These are phyloP conservation scores for Globisporangium ultimum DNA, from an alignment of 352 stramenopile genomes.

Conservation along the genomic window DNA sequence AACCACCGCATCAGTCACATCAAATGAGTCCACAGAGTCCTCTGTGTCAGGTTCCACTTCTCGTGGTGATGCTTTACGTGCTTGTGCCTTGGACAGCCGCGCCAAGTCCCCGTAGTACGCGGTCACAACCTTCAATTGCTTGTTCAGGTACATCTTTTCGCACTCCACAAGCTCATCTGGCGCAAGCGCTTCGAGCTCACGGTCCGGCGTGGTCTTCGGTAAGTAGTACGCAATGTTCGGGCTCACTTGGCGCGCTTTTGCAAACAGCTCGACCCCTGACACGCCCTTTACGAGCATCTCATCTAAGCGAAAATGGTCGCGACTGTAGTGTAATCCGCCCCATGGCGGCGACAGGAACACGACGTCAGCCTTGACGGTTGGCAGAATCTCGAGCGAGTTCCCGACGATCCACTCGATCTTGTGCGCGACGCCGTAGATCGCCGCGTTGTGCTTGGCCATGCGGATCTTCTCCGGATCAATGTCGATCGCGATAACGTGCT, in stretches of 20 bases:
- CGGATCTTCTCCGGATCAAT: constrained; percentile 87
- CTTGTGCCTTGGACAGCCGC: neutral
- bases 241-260: constrained; percentile 47
- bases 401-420: constrained; percentile 91
- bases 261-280: constrained; percentile 62
- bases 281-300: constrained; percentile 64
- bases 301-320: constrained; percentile 49
- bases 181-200: constrained; percentile 47
- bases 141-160: constrained; percentile 78
- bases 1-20: neutral
- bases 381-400: constrained; percentile 80
- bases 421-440: constrained; percentile 88
- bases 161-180: constrained; percentile 61
- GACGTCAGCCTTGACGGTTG: constrained; percentile 71
- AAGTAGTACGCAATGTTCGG: constrained; percentile 85
- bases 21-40: neutral
- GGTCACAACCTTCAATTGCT: constrained; percentile 77
- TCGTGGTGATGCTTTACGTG: too few species aligned
- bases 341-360: constrained; percentile 92
- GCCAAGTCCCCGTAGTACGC: constrained; percentile 77
- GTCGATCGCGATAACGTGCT: constrained; percentile 91
- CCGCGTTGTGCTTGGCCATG: constrained; percentile 89
- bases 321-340: constrained; percentile 80
- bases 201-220: constrained; percentile 55
- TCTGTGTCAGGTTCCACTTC: too few species aligned